Evolutionary conservation across 2,329 filamentous ascomycete species (phyloP).

Genomic region (Ceratocystis destructans): DNA sequence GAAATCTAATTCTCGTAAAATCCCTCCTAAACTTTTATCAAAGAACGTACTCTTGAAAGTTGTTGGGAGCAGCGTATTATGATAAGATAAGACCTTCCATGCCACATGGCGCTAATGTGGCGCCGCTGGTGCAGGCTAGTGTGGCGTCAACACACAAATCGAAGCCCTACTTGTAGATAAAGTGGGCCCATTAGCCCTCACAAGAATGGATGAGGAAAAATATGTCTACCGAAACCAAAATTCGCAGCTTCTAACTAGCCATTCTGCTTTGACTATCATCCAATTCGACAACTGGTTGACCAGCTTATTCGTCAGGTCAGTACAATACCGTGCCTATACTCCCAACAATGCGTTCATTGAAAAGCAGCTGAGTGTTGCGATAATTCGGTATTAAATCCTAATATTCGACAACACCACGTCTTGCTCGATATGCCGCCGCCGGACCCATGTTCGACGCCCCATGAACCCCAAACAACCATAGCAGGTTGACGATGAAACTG

Average conservation of each 20-base stretch:
- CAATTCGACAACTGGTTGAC: slow-evolving; percentile 37
- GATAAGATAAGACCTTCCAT: not conserved
- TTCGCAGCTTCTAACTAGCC: slow-evolving; percentile 4
- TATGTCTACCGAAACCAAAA: slow-evolving; percentile 10
- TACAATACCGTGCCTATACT: slow-evolving; percentile 20
- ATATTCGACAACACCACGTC: not conserved
- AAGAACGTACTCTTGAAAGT: too few relatives aligned
- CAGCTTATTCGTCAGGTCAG: slow-evolving; percentile 37
- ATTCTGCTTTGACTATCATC: slow-evolving; percentile 24
- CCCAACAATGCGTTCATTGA: not conserved
- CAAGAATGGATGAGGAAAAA: slow-evolving; percentile 6
- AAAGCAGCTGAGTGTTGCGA: not conserved
- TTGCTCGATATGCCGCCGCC: not conserved
- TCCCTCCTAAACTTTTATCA: too few relatives aligned
- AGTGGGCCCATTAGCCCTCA: slow-evolving; percentile 16
- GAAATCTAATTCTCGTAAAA: not conserved
- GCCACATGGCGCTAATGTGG: not conserved
- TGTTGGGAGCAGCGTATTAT: not conserved
- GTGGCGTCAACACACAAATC: slow-evolving; percentile 11
- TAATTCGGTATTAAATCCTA: not conserved
- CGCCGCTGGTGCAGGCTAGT: not conserved
- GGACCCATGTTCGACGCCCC: not conserved
- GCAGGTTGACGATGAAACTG: slow-evolving; percentile 12
- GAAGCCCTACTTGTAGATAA: slow-evolving; percentile 12
- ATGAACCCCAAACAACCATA: not conserved